phyloP scores from a whole-genome alignment of 257 asterid genomes.

The Solanum sejunctum region DNA sequence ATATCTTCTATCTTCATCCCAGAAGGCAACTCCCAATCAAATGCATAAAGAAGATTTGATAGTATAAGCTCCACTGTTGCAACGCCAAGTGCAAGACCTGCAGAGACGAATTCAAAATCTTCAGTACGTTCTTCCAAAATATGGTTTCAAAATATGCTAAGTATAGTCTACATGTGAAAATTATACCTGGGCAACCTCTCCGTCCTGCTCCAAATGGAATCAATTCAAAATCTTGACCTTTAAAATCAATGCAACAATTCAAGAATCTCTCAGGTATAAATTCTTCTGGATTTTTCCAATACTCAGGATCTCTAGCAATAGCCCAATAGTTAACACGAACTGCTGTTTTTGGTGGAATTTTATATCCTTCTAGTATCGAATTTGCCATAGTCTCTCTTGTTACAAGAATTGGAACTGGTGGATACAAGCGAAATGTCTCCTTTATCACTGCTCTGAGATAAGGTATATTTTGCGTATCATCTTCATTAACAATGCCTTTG shows the following conservation, averaged over 20 bases:
- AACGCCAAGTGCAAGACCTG: not conserved
- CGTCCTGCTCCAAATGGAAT: not conserved
- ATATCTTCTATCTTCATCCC: not conserved
- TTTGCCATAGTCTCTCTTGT: not conserved
- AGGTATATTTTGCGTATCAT: not conserved
- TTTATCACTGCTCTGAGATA: not conserved
- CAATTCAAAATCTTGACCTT: not conserved
- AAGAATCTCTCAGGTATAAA: not conserved
- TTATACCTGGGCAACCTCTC: not conserved
- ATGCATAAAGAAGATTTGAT: not conserved
- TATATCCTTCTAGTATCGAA: not conserved
- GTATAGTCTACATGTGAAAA: not conserved
- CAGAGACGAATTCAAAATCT: not conserved
- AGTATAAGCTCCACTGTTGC: not conserved
- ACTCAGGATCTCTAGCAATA: not conserved
- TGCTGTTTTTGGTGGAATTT: not conserved
- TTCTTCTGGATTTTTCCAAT: not conserved
- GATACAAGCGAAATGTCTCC: not conserved
- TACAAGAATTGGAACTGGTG: not conserved
- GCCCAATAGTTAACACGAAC: not conserved
- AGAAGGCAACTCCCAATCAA: not conserved
- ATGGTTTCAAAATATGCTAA: not conserved
- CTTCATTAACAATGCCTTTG: not conserved
- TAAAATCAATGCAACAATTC: not conserved
- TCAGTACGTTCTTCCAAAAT: not conserved